Evolutionary conservation across 2,329 filamentous ascomycete species (phyloP), one percentile per base, ranked within the genome.

Genomic region (Aspergillus ruber): DNA sequence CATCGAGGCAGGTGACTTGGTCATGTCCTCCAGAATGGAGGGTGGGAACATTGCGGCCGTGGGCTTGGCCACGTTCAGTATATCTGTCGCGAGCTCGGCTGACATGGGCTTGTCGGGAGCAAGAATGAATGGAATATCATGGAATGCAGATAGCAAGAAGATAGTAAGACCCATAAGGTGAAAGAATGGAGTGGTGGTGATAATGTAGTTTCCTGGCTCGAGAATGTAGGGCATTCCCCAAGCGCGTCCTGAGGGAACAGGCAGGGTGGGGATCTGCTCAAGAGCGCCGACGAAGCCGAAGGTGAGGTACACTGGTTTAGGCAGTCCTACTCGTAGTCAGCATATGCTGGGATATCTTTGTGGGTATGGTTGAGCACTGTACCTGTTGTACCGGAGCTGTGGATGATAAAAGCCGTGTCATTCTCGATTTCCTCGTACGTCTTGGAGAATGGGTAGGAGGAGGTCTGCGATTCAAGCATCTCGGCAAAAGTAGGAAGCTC

Each of bases 321-420:
- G 58, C 7, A 50, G 20, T 21, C 57, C 56, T 17, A 42, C 6
- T 9, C 8, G 20, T 40, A 41, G 25, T 40, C n/a, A 29, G 29
- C 25, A 27, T 10, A 9, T 27, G 25, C 4, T 5, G 5, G 6
- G 5, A 6, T 1, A 1, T 21, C 21, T 6, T 1, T 21, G 8
- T 9, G 7, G 10, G 4, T 7, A 9, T 2, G 23, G 7, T 41
- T n/a, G 8, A 6, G 13, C 25, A 21, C 49, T 51, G 39, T 42
- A 58, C 64, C 64, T 15, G 64, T 66, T 7, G 63, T 64, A 4
- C 65, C 65, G 7, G 64, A 67, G 15, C 63, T 67, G 44, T 67
- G 65, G 25, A 64, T 59, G 15, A 66, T 61, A 7, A 61, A 41
- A 10, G 56, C 53, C 6, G 55, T 45, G 6, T 60, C 50, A 17